Conservation (phyloP, 495 filamentous ascomycete genomes). For the Astrocystis sublimbata region DNA sequence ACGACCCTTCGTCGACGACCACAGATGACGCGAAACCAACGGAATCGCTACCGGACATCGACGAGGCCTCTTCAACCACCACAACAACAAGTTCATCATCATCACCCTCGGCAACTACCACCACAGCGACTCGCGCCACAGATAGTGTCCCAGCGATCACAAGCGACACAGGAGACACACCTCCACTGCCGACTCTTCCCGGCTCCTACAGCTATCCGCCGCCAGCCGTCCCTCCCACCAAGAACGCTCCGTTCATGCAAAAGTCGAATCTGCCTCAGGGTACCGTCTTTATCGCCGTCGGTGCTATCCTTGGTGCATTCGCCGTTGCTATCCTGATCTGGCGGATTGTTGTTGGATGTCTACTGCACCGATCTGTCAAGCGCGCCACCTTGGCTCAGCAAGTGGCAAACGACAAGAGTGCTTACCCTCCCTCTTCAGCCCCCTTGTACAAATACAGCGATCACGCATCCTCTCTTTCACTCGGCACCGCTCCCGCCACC, state of each 20-base stretch:
- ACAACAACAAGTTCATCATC: no score
- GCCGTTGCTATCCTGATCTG: slow-evolving; percentile 78
- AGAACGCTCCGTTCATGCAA: slow-evolving; percentile 91
- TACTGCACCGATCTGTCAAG: slow-evolving; percentile 84
- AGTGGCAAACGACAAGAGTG: slow-evolving; percentile 62
- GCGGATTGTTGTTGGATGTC: slow-evolving; percentile 88
- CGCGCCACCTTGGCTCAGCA: slow-evolving; percentile 74
- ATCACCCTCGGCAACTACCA: slow-evolving; percentile 20
- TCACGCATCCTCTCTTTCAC: slow-evolving; percentile 59
- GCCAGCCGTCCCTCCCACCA: slow-evolving; percentile 75
- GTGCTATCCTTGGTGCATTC: slow-evolving; percentile 81
- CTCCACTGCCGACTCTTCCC: slow-evolving; percentile 51
- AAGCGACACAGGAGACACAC: slow-evolving; percentile 28
- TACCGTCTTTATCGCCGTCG: slow-evolving; percentile 93
- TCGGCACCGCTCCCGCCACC: slow-evolving; percentile 52
- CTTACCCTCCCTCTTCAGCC: slow-evolving; percentile 49
- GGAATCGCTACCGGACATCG: slow-evolving; percentile 14
- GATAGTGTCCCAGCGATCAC: slow-evolving; percentile 30
- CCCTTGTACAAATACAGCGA: slow-evolving; percentile 61
- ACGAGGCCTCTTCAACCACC: slow-evolving; percentile 14
- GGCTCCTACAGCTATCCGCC: slow-evolving; percentile 54
- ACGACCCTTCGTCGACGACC: slow-evolving; percentile 9
- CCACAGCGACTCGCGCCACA: slow-evolving; percentile 22
- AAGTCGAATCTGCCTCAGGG: slow-evolving; percentile 88
- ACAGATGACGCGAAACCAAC: slow-evolving; percentile 1